Evolutionary conservation across 768 basidiomycete genomes (phyloP).

Genomic region (Phlebiopsis flavidoalba): DNA sequence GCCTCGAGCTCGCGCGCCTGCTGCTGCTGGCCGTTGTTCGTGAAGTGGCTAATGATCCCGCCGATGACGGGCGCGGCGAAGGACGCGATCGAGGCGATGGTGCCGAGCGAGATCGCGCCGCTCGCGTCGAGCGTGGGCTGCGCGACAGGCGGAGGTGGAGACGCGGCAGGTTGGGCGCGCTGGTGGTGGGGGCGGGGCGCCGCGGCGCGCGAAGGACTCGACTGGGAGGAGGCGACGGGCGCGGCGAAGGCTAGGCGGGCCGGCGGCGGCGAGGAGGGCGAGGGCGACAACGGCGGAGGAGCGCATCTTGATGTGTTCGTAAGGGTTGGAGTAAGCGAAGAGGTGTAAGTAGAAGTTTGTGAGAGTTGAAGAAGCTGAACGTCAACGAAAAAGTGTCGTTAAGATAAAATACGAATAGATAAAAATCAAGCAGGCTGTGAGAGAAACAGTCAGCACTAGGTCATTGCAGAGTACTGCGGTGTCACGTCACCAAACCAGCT

Average conservation of each 20-base stretch:
- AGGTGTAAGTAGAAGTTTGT: background rate
- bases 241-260: conserved; percentile 2
- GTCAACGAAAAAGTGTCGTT: conserved; percentile 2
- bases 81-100: background rate
- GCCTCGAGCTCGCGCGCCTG: conserved; percentile 7
- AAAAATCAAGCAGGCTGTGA: conserved; percentile 7
- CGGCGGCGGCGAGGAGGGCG: conserved; percentile 4
- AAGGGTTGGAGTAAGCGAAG: background rate
- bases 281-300: conserved; percentile 5
- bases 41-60: conserved; percentile 2
- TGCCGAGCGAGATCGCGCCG: background rate
- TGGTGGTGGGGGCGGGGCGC: too few relatives aligned
- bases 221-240: background rate
- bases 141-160: background rate
- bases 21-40: background rate
- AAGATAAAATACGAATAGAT: conserved; percentile 6
- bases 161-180: too few relatives aligned
- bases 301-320: conserved; percentile 4
- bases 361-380: conserved; percentile 1
- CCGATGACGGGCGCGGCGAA: background rate
- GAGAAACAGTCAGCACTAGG: background rate
- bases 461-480: background rate
- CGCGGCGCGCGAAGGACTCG: background rate
- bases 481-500: conserved; percentile 9
- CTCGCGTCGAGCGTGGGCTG: background rate